A percentile compares a stretch with the other conserved stretches of the same genome.
phyloP scores from a whole-genome alignment of 129 eudicot genomes.

The Centrapalus pauciflorus region DNA sequence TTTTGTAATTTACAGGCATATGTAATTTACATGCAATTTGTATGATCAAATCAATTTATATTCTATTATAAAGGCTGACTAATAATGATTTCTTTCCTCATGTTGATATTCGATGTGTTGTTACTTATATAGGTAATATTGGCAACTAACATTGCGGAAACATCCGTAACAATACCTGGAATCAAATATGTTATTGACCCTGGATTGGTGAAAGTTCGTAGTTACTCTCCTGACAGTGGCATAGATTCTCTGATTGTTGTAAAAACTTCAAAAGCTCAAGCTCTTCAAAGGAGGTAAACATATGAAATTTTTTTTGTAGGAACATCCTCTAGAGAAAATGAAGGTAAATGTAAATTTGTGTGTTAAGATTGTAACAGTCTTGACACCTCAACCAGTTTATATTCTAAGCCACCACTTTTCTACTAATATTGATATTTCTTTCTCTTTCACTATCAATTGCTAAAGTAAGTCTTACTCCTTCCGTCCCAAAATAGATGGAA shows the following conservation, averaged over 20 bases:
- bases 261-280: slow-evolving; percentile 95
- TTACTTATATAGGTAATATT: slow-evolving; percentile 54
- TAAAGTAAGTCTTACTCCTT: too few relatives aligned
- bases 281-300: slow-evolving; percentile 86
- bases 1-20: neutral
- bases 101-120: slow-evolving; percentile 13
- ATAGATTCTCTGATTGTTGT: slow-evolving; percentile 76
- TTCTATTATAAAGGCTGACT: neutral
- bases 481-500: neutral
- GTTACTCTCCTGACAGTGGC: slow-evolving; percentile 71
- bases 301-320: neutral
- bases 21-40: neutral
- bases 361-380: neutral
- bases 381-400: too few relatives aligned
- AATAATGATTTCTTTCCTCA: neutral
- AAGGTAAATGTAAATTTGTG: neutral
- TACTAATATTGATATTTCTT: too few relatives aligned
- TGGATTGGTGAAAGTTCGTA: slow-evolving; percentile 93
- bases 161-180: slow-evolving; percentile 98
- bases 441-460: too few relatives aligned
- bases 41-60: neutral
- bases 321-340: neutral
- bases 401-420: too few relatives aligned
- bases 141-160: slow-evolving; percentile 97
- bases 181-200: slow-evolving; percentile 93